phyloP scores from a whole-genome alignment of 1,139 yeast genomes.

The Suhomyces taliae region DNA sequence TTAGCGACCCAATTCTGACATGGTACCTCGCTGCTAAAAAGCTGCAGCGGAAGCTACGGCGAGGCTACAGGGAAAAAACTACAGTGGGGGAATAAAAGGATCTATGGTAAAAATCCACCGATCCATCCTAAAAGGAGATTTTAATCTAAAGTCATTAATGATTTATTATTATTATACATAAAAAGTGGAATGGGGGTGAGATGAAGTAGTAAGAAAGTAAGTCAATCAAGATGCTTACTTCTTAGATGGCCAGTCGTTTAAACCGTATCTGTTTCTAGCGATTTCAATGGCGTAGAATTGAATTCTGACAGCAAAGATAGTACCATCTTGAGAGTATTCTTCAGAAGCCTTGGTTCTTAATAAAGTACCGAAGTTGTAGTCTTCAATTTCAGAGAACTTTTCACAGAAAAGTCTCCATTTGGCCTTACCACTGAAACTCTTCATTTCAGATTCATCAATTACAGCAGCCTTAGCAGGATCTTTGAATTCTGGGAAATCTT shows the following conservation, averaged over 20 bases:
- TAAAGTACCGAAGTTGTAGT: constrained; percentile 93
- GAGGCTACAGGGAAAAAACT: no score
- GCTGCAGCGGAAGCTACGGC: no score
- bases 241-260: constrained; percentile 82
- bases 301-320: constrained; percentile 87
- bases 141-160: not conserved
- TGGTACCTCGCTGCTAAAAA: no score
- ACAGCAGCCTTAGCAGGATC: constrained; percentile 54
- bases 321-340: constrained; percentile 81
- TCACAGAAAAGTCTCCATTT: constrained; percentile 91
- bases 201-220: not conserved
- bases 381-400: constrained; percentile 79
- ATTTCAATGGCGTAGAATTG: constrained; percentile 95
- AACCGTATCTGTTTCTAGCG: constrained; percentile 85
- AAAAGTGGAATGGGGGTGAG: not conserved
- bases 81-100: no score
- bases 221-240: constrained; percentile 14
- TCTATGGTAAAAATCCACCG: no score
- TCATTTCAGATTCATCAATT: constrained; percentile 79
- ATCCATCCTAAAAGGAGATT: no score
- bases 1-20: not conserved
- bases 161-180: no score
- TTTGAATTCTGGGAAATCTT: constrained; percentile 82
- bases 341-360: constrained; percentile 67
- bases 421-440: constrained; percentile 74